Conservation (phyloP, 345 rosid genomes). For the Geranium rotundifolium region DNA sequence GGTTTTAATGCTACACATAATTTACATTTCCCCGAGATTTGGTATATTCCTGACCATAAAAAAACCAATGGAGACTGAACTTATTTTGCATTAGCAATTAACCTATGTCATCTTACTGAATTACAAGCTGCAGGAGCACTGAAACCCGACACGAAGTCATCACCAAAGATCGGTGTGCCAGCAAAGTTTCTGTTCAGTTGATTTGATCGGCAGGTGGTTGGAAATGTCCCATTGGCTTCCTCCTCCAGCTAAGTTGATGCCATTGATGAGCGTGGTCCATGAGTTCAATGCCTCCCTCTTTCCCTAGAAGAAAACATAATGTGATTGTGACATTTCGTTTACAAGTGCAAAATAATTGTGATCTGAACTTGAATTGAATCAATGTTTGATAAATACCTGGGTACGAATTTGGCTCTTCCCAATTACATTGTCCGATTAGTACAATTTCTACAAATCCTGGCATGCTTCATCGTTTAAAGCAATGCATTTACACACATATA, state of each 20-base stretch:
- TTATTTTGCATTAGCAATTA: too few species aligned
- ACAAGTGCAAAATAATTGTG: background rate
- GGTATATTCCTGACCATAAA: background rate
- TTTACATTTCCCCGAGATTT: too few species aligned
- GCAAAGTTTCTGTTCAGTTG: constrained; percentile 24
- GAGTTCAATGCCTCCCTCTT: constrained; percentile 36
- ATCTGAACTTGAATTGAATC: background rate
- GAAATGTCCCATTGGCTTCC: constrained; percentile 16
- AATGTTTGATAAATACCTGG: too few species aligned
- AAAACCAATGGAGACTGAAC: background rate
- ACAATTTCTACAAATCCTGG: too few species aligned
- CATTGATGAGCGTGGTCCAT: constrained; percentile 18
- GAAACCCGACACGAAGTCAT: constrained; percentile 59
- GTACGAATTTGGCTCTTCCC: too few species aligned
- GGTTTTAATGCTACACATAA: too few species aligned
- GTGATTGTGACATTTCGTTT: background rate
- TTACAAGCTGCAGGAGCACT: constrained; percentile 29
- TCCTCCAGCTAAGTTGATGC: constrained; percentile 14
- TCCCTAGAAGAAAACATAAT: constrained; percentile 5
- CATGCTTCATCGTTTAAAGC: too few species aligned
- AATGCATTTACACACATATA: too few species aligned
- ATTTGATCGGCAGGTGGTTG: constrained; percentile 14
- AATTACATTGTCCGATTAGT: too few species aligned
- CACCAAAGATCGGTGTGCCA: constrained; percentile 56
- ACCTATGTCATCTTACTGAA: too few species aligned